phyloP scores from a whole-genome alignment of 257 asterid genomes.

The Henckelia pumila region DNA sequence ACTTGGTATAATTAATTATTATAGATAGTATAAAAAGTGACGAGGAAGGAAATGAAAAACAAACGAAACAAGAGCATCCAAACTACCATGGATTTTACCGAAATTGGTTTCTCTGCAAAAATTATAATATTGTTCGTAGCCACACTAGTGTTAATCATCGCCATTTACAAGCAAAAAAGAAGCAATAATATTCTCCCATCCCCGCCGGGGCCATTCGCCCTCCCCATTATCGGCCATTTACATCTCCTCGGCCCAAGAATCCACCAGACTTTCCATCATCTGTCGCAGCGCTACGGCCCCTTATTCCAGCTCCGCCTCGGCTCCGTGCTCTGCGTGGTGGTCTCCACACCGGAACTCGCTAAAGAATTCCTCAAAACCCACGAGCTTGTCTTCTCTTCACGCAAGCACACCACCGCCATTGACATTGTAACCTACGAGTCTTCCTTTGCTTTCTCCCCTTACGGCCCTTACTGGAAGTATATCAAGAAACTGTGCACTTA shows the following conservation, averaged over 20 bases:
- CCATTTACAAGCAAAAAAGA: background rate
- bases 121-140: constrained; percentile 37
- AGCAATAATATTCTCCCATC: constrained; percentile 23
- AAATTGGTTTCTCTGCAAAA: constrained; percentile 20
- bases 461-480: constrained; percentile 59
- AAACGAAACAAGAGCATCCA: background rate
- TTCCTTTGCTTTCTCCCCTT: constrained; percentile 65
- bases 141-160: constrained; percentile 25
- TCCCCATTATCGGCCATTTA: constrained; percentile 61
- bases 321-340: constrained; percentile 43
- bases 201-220: constrained; percentile 50
- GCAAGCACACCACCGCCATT: constrained; percentile 47
- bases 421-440: constrained; percentile 51
- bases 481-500: constrained; percentile 47
- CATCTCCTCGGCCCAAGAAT: constrained; percentile 57
- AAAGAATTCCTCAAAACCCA: constrained; percentile 45
- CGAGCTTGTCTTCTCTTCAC: constrained; percentile 51
- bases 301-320: constrained; percentile 45
- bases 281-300: constrained; percentile 41
- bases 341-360: constrained; percentile 47
- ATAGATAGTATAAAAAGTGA: too few species aligned
- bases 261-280: constrained; percentile 48
- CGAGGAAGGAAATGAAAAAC: too few species aligned
- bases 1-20: too few species aligned
- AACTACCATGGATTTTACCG: background rate